Percentiles rank a stretch among this genome's conserved stretches.
These are phyloP conservation scores for Fallopia convolvulus DNA, from an alignment of 148 eudicot species.

Conservation along the genomic window DNA sequence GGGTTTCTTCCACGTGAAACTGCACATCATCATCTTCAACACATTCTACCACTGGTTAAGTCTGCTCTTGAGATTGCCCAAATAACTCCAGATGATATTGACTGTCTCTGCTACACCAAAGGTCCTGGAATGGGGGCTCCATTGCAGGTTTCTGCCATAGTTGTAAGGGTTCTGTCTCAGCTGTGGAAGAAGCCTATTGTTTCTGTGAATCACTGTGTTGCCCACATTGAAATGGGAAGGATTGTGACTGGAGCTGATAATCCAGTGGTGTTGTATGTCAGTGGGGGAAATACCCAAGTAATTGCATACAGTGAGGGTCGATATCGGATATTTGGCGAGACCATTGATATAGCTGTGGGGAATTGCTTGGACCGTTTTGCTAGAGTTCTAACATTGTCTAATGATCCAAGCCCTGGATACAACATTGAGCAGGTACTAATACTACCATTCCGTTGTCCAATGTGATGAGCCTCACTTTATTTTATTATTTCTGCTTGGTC, in stretches of 20 bases:
- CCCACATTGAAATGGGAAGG: slow-evolving; percentile 97
- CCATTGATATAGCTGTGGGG: slow-evolving; percentile 96
- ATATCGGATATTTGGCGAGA: slow-evolving; percentile 90
- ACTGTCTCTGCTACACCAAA: slow-evolving; percentile 91
- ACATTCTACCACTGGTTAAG: slow-evolving; percentile 63
- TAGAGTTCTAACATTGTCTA: slow-evolving; percentile 72
- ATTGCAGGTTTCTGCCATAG: slow-evolving; percentile 75
- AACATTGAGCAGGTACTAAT: slow-evolving; percentile 82
- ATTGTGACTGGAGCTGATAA: slow-evolving; percentile 86
- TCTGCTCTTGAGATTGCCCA: slow-evolving; percentile 56
- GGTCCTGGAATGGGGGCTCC: slow-evolving; percentile 99
- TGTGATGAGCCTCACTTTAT: background rate
- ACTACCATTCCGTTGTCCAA: background rate
- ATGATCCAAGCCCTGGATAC: slow-evolving; percentile 95
- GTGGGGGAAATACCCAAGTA: slow-evolving; percentile 96
- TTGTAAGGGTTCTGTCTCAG: slow-evolving; percentile 73
- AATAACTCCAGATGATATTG: slow-evolving; percentile 53
- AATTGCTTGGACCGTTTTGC: slow-evolving; percentile 97
- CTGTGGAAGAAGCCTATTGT: slow-evolving; percentile 94
- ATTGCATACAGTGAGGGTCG: slow-evolving; percentile 94
- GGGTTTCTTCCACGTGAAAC: slow-evolving; percentile 95
- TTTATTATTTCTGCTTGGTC: background rate
- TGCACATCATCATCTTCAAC: slow-evolving; percentile 80
- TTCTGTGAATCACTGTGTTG: slow-evolving; percentile 87
- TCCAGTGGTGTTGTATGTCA: slow-evolving; percentile 89